Conservation (phyloP, 1,284 basidiomycete species). For the Albatrellus sp. region DNA sequence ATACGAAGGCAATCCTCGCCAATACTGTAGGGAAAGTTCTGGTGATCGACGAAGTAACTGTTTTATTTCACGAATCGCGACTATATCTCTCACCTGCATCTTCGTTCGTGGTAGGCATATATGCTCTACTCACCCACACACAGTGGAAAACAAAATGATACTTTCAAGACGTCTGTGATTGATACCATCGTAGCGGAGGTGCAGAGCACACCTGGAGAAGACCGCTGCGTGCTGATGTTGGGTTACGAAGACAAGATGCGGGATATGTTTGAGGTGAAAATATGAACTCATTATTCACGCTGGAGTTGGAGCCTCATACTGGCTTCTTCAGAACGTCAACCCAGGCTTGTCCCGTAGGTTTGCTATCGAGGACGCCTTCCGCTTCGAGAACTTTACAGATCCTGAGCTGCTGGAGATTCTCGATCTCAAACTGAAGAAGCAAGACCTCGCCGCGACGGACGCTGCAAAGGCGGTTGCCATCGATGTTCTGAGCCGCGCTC, state of each 20-base stretch:
- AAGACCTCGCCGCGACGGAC: slow-evolving; percentile 43
- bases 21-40: slow-evolving; percentile 49
- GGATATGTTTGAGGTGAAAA: slow-evolving; percentile 55
- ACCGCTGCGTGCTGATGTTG: slow-evolving; percentile 50
- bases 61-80: background rate
- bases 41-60: slow-evolving; percentile 51
- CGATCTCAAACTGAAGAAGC: slow-evolving; percentile 39
- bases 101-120: slow-evolving; percentile 36
- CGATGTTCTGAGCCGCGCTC: slow-evolving; percentile 34
- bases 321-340: slow-evolving; percentile 46
- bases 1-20: slow-evolving; percentile 48
- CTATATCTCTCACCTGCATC: background rate
- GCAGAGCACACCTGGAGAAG: slow-evolving; percentile 53
- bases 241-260: slow-evolving; percentile 54
- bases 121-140: slow-evolving; percentile 38
- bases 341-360: slow-evolving; percentile 49
- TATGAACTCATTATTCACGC: background rate
- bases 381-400: slow-evolving; percentile 51
- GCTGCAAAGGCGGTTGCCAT: slow-evolving; percentile 43
- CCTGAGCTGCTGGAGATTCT: slow-evolving; percentile 37
- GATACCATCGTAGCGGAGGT: slow-evolving; percentile 64
- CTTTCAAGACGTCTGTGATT: slow-evolving; percentile 53
- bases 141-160: slow-evolving; percentile 23
- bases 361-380: slow-evolving; percentile 51
- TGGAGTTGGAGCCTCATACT: background rate